Conservation (phyloP, 768 basidiomycete genomes). For the Mycena pura region DNA sequence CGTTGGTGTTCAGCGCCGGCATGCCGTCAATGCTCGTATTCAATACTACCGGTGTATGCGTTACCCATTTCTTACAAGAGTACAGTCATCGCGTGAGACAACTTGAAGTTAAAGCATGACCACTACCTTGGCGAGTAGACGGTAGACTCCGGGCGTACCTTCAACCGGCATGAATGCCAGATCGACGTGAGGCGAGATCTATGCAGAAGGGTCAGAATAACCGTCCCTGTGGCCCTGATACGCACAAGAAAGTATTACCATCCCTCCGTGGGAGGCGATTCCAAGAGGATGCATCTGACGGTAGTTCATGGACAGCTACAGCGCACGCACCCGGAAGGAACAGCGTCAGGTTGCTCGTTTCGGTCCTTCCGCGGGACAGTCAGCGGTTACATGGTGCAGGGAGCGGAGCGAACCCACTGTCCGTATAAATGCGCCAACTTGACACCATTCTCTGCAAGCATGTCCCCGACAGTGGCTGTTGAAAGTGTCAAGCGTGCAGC, state of each 20-base stretch:
- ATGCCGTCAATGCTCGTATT: constrained; percentile 43
- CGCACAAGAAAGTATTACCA: constrained; percentile 9
- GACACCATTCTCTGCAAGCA: constrained; percentile 24
- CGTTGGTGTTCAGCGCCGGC: constrained; percentile 48
- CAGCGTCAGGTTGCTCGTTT: constrained; percentile 7
- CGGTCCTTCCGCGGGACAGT: constrained; percentile 24
- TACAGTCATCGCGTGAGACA: background rate
- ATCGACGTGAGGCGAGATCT: constrained; percentile 4
- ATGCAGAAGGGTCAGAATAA: background rate
- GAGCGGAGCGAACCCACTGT: constrained; percentile 34
- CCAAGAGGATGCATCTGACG: background rate
- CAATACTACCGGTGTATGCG: constrained; percentile 21
- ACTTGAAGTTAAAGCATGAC: background rate
- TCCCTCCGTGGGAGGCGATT: background rate
- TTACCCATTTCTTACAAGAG: background rate
- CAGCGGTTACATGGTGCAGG: background rate
- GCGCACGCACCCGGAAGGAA: background rate
- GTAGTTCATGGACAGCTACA: too few relatives aligned
- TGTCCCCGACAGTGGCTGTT: constrained; percentile 28
- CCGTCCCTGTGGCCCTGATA: background rate
- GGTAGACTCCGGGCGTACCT: background rate
- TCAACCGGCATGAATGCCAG: background rate
- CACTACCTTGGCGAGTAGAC: background rate
- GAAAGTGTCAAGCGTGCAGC: too few relatives aligned
- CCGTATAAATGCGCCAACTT: constrained; percentile 43